Evolutionary conservation across 202 grass and related monocot species (phyloP).

Genomic region (Bolboschoenoplectus hybrid): DNA sequence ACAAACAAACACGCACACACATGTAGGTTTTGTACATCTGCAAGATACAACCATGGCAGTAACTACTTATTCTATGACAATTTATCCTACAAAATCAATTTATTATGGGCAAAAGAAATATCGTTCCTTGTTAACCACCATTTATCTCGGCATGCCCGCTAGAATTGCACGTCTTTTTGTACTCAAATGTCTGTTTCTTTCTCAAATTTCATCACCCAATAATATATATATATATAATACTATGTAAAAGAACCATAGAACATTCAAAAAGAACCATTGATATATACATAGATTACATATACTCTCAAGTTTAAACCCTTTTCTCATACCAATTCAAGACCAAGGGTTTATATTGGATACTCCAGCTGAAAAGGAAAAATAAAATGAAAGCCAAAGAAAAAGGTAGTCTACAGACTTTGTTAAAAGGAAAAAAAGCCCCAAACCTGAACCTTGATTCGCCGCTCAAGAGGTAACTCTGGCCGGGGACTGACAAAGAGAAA

Average conservation of each 20-base stretch:
- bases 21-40: not conserved
- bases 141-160: not conserved
- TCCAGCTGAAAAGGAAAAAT: not conserved
- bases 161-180: not conserved
- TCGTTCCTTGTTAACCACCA: not conserved
- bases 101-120: not conserved
- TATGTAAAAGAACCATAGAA: not conserved
- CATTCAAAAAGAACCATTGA: slow-evolving; percentile 31
- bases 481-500: not conserved
- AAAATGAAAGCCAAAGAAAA: not conserved
- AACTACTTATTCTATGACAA: too few relatives aligned
- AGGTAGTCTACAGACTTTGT: slow-evolving; percentile 12
- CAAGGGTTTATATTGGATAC: slow-evolving; percentile 10
- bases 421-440: slow-evolving; percentile 22
- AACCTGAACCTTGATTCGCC: slow-evolving; percentile 18
- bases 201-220: not conserved
- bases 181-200: not conserved
- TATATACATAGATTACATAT: slow-evolving; percentile 37
- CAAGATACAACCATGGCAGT: not conserved
- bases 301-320: slow-evolving; percentile 19
- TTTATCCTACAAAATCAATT: not conserved
- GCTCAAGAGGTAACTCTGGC: not conserved
- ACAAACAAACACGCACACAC: not conserved
- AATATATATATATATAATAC: not conserved
- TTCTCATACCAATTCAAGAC: not conserved